phyloP scores from a whole-genome alignment of 2,329 filamentous ascomycete genomes.

The Aspergillus sp. region DNA sequence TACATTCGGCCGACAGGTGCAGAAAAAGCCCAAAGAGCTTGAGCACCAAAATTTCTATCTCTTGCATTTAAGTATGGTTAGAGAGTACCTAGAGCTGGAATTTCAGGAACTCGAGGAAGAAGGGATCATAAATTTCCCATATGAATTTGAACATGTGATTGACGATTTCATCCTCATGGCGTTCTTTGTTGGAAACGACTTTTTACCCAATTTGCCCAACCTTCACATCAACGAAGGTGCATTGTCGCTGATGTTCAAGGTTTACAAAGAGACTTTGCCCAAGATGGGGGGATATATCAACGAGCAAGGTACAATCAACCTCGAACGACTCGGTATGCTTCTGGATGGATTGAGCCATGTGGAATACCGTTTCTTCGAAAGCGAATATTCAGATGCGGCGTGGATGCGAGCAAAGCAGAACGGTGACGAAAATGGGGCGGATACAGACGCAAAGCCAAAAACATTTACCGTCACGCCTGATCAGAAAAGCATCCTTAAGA shows the following conservation, averaged over 20 bases:
- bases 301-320: slow-evolving; percentile 87
- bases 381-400: slow-evolving; percentile 80
- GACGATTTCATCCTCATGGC: slow-evolving; percentile 99
- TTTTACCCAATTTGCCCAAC: slow-evolving; percentile 92
- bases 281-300: slow-evolving; percentile 94
- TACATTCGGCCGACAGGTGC: slow-evolving; percentile 85
- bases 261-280: slow-evolving; percentile 89
- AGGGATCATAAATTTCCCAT: slow-evolving; percentile 70
- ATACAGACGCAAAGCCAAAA: slow-evolving; percentile 55
- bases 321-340: slow-evolving; percentile 73
- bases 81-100: slow-evolving; percentile 94
- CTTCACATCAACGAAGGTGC: slow-evolving; percentile 98
- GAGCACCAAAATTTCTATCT: slow-evolving; percentile 99
- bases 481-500: slow-evolving; percentile 79
- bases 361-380: slow-evolving; percentile 89
- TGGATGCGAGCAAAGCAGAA: slow-evolving; percentile 90
- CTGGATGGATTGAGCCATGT: slow-evolving; percentile 83
- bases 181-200: slow-evolving; percentile 99
- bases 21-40: slow-evolving; percentile 89
- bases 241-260: slow-evolving; percentile 92
- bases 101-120: slow-evolving; percentile 87
- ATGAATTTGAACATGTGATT: slow-evolving; percentile 93
- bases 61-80: slow-evolving; percentile 94
- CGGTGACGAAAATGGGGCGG: slow-evolving; percentile 65
- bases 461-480: slow-evolving; percentile 73